Evolutionary conservation across 2,329 filamentous ascomycete species (phyloP), one percentile per base, ranked within the genome.

Genomic region (Scytalidium sp.): DNA sequence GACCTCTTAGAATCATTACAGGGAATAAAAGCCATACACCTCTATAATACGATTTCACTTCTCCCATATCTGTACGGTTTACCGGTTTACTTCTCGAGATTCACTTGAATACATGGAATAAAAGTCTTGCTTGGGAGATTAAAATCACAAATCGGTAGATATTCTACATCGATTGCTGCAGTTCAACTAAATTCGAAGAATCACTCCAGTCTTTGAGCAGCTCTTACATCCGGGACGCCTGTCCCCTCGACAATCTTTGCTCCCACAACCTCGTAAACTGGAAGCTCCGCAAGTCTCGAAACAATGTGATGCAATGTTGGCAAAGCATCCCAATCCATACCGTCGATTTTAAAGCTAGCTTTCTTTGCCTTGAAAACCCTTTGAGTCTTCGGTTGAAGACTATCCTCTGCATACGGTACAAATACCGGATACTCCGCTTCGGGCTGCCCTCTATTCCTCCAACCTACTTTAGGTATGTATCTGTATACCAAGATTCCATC

Each of bases 221-320:
- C 56, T 20, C 63, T 67, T 3, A 79, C 67, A 57, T 79, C 76
- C 5, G 73, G 70, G 1, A 80, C 78, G 0, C 80, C 80, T 13
- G 61, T 65, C 0, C 79, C 80, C 56, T 80, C 73, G 0, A 79
- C 75, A 2, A 84, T 67, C 64, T 78, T 81, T 1, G 74, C 80
- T 25, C 73, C 68, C 3, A 84, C 65, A 36, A 85, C 63, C 49
- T 76, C 75, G 56, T 79, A 83, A 2, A 84, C 63, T 0, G 81
- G 82, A 3, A 86, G 68, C 54, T 81, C 76, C 1, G 73, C 72
- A 49, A 85, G 61, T 13, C 73, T 67, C 19, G 66, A 63, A 4
- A 80, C 66, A 8, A 86, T 65, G 59, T 85, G 78, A 58, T 85
- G 80, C 46, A 85, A 64, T 2, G 81, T 86, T 0, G 83, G 83